Evolutionary conservation across 805 yeast genomes (phyloP).

Genomic region (Myxozyma geophila): DNA sequence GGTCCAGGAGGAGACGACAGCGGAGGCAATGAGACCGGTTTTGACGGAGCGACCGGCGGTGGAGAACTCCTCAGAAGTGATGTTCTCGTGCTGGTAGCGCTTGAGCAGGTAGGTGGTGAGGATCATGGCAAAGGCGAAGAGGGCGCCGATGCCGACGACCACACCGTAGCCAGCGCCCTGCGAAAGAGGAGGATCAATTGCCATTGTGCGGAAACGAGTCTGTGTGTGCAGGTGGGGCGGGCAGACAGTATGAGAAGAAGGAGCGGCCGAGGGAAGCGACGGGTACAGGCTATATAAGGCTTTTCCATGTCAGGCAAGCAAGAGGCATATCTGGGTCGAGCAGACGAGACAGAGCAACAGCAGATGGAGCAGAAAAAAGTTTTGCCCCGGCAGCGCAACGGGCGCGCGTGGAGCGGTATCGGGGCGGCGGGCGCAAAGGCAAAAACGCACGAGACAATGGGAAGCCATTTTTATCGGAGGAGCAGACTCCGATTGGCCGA

Average conservation of each 20-base stretch:
- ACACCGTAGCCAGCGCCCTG: slow-evolving; percentile 52
- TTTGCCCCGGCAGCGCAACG: neutral
- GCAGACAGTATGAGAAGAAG: neutral
- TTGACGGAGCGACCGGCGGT: slow-evolving; percentile 91
- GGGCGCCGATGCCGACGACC: slow-evolving; percentile 78
- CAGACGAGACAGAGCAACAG: neutral
- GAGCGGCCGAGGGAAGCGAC: neutral
- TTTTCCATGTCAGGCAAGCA: neutral
- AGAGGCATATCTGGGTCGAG: too few species aligned
- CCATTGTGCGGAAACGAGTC: slow-evolving; percentile 11
- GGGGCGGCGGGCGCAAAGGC: neutral
- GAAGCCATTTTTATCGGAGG: too few species aligned
- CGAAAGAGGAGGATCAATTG: slow-evolving; percentile 22
- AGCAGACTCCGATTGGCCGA: too few species aligned
- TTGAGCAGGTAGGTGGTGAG: slow-evolving; percentile 39
- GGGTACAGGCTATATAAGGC: neutral
- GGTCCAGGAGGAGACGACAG: slow-evolving; percentile 94
- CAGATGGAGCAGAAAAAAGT: neutral
- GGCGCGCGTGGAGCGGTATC: slow-evolving; percentile 1
- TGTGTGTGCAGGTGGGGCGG: neutral
- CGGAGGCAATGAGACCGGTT: slow-evolving; percentile 82
- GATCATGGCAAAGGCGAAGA: slow-evolving; percentile 52
- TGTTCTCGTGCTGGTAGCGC: slow-evolving; percentile 81
- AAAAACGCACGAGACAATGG: too few species aligned
- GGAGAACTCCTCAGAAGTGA: slow-evolving; percentile 91